Conservation (phyloP, 176 grass and related monocot genomes). For the Microstegium vimineum region DNA sequence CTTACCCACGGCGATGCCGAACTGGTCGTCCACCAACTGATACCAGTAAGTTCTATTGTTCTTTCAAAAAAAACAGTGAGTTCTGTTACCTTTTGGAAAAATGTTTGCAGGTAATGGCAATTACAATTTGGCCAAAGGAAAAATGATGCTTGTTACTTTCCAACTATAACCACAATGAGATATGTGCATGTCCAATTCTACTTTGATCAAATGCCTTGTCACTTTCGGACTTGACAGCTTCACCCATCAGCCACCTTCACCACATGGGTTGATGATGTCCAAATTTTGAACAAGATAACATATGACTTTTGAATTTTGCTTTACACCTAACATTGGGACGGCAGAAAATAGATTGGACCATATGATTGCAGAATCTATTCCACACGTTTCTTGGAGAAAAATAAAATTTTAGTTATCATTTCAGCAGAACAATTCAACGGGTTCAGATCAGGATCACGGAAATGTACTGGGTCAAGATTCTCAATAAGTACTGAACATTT, state of each 20-base stretch:
- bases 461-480: slow-evolving; percentile 18
- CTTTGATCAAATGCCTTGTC: slow-evolving; percentile 23
- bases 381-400: background rate
- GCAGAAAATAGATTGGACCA: slow-evolving; percentile 1
- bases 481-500: background rate
- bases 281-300: slow-evolving; percentile 21
- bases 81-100: slow-evolving; percentile 26
- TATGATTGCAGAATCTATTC: slow-evolving; percentile 9
- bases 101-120: background rate
- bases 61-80: slow-evolving; percentile 41
- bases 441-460: slow-evolving; percentile 9
- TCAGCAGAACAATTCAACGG: slow-evolving; percentile 1
- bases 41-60: slow-evolving; percentile 67
- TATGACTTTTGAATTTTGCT: background rate
- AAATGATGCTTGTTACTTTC: slow-evolving; percentile 25
- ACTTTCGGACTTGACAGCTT: slow-evolving; percentile 31
- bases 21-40: slow-evolving; percentile 80
- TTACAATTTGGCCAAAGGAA: slow-evolving; percentile 13
- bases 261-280: slow-evolving; percentile 17
- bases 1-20: slow-evolving; percentile 82
- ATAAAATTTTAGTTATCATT: slow-evolving; percentile 2
- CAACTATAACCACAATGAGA: slow-evolving; percentile 20
- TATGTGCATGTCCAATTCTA: slow-evolving; percentile 17
- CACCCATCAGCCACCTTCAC: background rate
- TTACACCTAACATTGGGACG: background rate